phyloP scores from a whole-genome alignment of 75 land plant species.

The Pinus albicaulis region DNA sequence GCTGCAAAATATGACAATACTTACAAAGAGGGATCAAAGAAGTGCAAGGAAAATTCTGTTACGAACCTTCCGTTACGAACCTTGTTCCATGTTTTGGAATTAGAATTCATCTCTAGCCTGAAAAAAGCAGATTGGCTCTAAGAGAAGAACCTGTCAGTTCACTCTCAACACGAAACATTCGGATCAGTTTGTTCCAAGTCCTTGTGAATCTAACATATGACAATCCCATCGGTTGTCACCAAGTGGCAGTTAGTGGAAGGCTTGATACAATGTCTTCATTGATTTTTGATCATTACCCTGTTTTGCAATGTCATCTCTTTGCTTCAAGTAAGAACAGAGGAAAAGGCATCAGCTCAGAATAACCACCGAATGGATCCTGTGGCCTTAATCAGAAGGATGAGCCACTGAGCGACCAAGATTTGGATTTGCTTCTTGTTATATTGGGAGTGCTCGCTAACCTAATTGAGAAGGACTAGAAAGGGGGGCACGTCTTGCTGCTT shows the following conservation, averaged over 20 bases:
- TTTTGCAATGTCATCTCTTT: conserved; percentile 30
- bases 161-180: too few species aligned
- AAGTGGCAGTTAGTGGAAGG: conserved; percentile 85
- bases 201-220: conserved; percentile 97
- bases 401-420: conserved; percentile 60
- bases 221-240: conserved; percentile 85
- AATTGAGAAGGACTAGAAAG: conserved; percentile 96
- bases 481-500: too few species aligned
- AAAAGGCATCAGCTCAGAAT: conserved; percentile 12
- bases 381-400: conserved; percentile 15
- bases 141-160: too few species aligned
- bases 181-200: too few species aligned
- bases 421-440: conserved; percentile 91
- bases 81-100: too few species aligned
- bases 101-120: too few species aligned
- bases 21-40: too few species aligned
- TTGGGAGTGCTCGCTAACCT: conserved; percentile 93
- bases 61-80: too few species aligned
- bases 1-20: too few species aligned
- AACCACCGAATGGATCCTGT: conserved; percentile 4
- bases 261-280: conserved; percentile 71
- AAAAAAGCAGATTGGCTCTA: too few species aligned
- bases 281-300: conserved; percentile 74
- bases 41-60: too few species aligned
- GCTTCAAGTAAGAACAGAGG: too few species aligned